A percentile compares a stretch with the other conserved stretches of the same genome.
phyloP scores from a whole-genome alignment of 2,329 filamentous ascomycete species.

The Penicillium sclerotigenum region DNA sequence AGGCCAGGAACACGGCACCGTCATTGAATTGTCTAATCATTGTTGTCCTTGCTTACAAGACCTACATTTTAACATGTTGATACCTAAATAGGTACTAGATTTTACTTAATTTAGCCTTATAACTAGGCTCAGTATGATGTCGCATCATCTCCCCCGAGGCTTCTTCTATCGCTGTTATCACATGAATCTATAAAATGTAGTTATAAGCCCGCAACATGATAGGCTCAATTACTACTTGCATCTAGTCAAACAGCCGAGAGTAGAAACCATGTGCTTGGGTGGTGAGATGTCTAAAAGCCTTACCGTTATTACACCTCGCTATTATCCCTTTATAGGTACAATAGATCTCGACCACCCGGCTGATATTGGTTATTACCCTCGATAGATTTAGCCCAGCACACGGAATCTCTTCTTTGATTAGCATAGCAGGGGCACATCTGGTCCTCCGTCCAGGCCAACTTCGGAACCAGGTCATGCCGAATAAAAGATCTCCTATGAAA shows the following conservation, averaged over 20 bases:
- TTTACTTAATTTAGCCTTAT: background rate
- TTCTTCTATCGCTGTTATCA: background rate
- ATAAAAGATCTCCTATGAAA: background rate
- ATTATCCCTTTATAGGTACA: background rate
- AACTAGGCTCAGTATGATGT: background rate
- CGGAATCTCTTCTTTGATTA: background rate
- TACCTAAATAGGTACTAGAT: too few species aligned
- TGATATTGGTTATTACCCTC: background rate
- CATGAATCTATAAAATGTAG: background rate
- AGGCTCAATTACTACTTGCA: too few species aligned
- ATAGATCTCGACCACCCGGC: too few species aligned
- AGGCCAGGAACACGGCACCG: too few species aligned
- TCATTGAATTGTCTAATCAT: too few species aligned
- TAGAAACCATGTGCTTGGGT: background rate
- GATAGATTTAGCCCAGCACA: too few species aligned
- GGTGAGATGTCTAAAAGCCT: background rate
- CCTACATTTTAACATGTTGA: too few species aligned
- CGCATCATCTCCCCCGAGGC: background rate
- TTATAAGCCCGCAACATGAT: too few species aligned
- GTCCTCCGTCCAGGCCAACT: background rate
- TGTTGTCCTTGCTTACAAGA: too few species aligned
- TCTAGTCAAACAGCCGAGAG: background rate
- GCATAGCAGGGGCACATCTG: background rate
- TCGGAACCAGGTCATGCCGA: background rate
- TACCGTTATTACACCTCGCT: background rate